Percentiles rank a stretch among this genome's conserved stretches.
Evolutionary conservation across 2,329 filamentous ascomycete species (phyloP).

Genomic region (Aspergillus sp.): DNA sequence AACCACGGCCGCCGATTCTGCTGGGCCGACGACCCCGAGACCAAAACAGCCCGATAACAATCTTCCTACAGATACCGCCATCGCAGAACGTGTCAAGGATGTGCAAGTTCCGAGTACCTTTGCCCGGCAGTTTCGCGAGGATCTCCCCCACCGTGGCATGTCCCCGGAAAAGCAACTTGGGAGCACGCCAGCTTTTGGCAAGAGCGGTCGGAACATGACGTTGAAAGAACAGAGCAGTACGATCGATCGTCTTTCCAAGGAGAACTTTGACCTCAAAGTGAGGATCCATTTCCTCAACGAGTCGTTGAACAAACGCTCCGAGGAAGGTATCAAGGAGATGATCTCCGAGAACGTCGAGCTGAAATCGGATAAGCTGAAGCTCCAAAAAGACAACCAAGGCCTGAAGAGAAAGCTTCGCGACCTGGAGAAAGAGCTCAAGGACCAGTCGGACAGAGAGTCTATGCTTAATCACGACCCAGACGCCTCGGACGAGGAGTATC

Average conservation of each 20-base stretch:
- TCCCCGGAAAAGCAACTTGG: constrained; percentile 50
- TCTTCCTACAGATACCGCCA: constrained; percentile 76
- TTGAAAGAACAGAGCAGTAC: constrained; percentile 96
- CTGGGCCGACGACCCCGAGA: constrained; percentile 62
- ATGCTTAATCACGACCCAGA: constrained; percentile 36
- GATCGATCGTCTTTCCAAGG: constrained; percentile 90
- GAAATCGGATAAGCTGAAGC: constrained; percentile 77
- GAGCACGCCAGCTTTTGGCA: constrained; percentile 43
- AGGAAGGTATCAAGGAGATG: constrained; percentile 96
- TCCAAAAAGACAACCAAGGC: constrained; percentile 83
- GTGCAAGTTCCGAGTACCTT: constrained; percentile 86
- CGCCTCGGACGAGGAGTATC: constrained; percentile 37
- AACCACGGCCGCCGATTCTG: constrained; percentile 27
- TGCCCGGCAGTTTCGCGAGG: constrained; percentile 74
- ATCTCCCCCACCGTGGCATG: constrained; percentile 50
- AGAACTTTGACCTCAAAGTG: constrained; percentile 95
- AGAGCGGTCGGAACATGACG: constrained; percentile 65
- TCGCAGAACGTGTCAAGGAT: constrained; percentile 79
- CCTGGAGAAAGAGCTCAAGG: constrained; percentile 67
- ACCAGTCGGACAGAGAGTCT: constrained; percentile 43
- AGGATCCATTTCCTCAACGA: constrained; percentile 97
- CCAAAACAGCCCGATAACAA: constrained; percentile 48
- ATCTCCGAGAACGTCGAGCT: constrained; percentile 95
- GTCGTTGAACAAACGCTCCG: constrained; percentile 82
- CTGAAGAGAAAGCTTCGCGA: constrained; percentile 75